A percentile compares a stretch with the other conserved stretches of the same genome.
Conservation (phyloP, 345 rosid species). For the Gynandropsis gynandra region DNA sequence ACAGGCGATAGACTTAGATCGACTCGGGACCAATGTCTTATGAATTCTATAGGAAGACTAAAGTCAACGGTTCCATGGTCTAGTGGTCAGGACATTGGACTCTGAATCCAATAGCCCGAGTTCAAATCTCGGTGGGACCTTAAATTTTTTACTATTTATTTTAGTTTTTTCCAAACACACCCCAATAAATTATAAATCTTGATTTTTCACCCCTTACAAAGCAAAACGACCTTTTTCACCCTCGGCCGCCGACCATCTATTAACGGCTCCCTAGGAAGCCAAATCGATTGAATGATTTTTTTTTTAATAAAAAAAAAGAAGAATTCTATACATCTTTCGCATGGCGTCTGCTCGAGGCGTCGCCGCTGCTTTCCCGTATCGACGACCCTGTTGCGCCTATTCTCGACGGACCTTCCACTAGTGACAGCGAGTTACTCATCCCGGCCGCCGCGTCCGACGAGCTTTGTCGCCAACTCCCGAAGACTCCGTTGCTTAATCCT, state of each 20-base stretch:
- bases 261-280: too few species aligned
- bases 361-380: constrained; percentile 25
- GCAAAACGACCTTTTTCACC: too few species aligned
- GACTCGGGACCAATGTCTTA: too few species aligned
- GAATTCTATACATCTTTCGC: constrained; percentile 25
- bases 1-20: too few species aligned
- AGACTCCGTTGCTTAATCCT: constrained; percentile 56
- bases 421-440: constrained; percentile 28
- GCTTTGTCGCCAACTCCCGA: constrained; percentile 85
- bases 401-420: constrained; percentile 19
- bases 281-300: too few species aligned
- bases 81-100: constrained; percentile 91
- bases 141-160: neutral
- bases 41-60: too few species aligned
- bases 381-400: constrained; percentile 17
- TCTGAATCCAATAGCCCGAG: constrained; percentile 95
- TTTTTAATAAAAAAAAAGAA: too few species aligned
- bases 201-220: too few species aligned
- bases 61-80: constrained; percentile 53
- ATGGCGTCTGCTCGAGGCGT: constrained; percentile 25
- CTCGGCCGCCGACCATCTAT: too few species aligned
- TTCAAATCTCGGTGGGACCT: constrained; percentile 89
- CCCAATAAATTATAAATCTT: too few species aligned
- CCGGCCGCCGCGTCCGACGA: constrained; percentile 39
- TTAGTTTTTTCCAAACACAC: too few species aligned